Base-by-base conservation (phyloP, 495 filamentous ascomycete species). In the Polyplosphaeria fusca region DNA sequence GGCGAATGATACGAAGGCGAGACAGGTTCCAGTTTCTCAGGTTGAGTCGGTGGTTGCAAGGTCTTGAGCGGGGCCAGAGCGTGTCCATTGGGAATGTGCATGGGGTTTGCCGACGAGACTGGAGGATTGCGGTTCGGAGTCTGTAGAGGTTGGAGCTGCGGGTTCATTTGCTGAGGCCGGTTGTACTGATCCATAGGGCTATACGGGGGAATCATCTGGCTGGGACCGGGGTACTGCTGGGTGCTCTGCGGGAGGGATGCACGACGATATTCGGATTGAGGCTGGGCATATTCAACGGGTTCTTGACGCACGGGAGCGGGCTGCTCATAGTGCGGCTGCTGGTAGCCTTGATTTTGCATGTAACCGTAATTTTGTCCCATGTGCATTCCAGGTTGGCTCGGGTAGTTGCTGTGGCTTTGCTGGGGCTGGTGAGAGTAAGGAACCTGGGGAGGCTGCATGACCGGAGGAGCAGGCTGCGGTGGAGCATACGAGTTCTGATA, bases 371-470 rank as follows among this genome's bases (percentile, higher is more conserved):
- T 41, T 38, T 68, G 63, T 30, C 51, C 41, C 55, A 59, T 65
- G 27, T 60, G 59, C 60, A 66, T 72, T 25, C 38, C 39, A 52
- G 56, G 37, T 28, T 66, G 69, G 30, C 16, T 55, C 48, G 30
- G 59, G 60, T 64, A 68, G 46, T 27, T 46, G 47, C 52, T 58
- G 20, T 58, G 60, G 37, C 30, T 26, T 25, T 62, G 64, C 14
- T 65, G 65, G n/a, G 60, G 18, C 53, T 58, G 55, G 51, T 61
- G 54, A 38, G 55, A 41, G 25, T 68, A 68, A 3, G 58, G 64
- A 14, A 55, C 47, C 20, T 69, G 69, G 16, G 70, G 67, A 14
- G 70, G 64, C 49, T 72, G 70, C 68, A 72, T 68, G 35, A 64
- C 47, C 5, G 57, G 47, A 30, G 64, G 30, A 14, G 49, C 35